Evolutionary conservation across 345 rosid species (phyloP).

Genomic region (Lepidium aucheri): DNA sequence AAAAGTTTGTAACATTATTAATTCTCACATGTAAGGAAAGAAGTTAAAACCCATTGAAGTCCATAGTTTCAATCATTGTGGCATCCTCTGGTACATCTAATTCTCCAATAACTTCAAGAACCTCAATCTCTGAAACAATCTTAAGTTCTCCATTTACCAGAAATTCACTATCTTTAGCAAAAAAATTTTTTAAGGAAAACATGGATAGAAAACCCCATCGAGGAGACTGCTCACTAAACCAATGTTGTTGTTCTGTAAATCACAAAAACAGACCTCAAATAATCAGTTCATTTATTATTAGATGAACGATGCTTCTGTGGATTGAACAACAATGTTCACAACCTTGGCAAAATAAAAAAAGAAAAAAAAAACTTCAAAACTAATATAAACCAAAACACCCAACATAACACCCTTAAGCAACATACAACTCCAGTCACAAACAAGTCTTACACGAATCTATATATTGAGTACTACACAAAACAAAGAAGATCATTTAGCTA

Average conservation of each 20-base stretch:
- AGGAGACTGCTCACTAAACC: not conserved
- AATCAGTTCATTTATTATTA: not conserved
- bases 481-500: too few species aligned
- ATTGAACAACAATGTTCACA: not conserved
- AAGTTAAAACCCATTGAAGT: not conserved
- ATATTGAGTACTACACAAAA: too few species aligned
- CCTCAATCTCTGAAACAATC: constrained; percentile 55
- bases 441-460: too few species aligned
- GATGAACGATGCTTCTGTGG: not conserved
- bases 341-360: not conserved
- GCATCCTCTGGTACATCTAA: not conserved
- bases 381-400: not conserved
- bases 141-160: constrained; percentile 46
- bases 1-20: not conserved
- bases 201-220: not conserved
- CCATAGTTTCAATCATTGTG: not conserved
- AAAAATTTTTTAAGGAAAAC: not conserved
- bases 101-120: not conserved
- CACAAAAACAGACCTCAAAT: not conserved
- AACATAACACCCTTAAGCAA: too few species aligned
- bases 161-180: not conserved
- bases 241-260: not conserved
- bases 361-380: not conserved
- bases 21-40: not conserved
- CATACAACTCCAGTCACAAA: too few species aligned